Percentiles rank a stretch among this genome's conserved stretches.
phyloP scores from a whole-genome alignment of 139 green algal species.

The Closterium sp. region DNA sequence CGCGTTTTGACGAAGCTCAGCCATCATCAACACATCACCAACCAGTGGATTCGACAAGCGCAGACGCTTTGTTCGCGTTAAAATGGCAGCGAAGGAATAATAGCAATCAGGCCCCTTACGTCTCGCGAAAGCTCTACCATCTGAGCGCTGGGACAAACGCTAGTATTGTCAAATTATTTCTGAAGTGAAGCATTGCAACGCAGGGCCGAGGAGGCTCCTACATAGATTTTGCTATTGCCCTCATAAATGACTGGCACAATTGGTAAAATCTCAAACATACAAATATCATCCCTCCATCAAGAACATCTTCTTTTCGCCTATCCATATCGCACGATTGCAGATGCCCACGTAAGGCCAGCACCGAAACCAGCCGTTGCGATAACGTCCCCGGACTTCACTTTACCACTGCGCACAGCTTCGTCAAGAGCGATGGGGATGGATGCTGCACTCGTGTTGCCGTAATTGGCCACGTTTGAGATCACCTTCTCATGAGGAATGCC shows the following conservation, averaged over 20 bases:
- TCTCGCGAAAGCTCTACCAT: neutral
- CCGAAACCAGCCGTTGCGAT: constrained; percentile 93
- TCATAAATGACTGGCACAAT: constrained; percentile 55
- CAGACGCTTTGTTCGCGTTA: too few relatives aligned
- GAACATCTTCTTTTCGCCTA: constrained; percentile 30
- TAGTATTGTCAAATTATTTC: too few relatives aligned
- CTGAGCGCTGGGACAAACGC: too few relatives aligned
- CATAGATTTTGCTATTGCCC: too few relatives aligned
- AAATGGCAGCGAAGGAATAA: too few relatives aligned
- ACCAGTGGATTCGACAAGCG: too few relatives aligned
- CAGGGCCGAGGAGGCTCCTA: too few relatives aligned
- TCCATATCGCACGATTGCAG: constrained; percentile 85
- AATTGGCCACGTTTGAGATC: constrained; percentile 82
- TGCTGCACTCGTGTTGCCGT: constrained; percentile 95
- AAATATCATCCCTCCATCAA: neutral
- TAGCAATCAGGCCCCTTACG: too few relatives aligned
- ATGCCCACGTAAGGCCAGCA: constrained; percentile 89
- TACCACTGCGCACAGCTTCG: constrained; percentile 81
- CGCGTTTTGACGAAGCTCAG: too few relatives aligned
- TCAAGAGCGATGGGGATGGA: constrained; percentile 94
- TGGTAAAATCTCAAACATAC: constrained; percentile 33
- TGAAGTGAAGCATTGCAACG: too few relatives aligned
- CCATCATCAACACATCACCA: too few relatives aligned
- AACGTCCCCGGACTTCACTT: constrained; percentile 69
- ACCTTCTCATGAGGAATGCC: constrained; percentile 69